A percentile compares a stretch with the other conserved stretches of the same genome.
Conservation (phyloP, 768 basidiomycete species). For the Russula vinacea region DNA sequence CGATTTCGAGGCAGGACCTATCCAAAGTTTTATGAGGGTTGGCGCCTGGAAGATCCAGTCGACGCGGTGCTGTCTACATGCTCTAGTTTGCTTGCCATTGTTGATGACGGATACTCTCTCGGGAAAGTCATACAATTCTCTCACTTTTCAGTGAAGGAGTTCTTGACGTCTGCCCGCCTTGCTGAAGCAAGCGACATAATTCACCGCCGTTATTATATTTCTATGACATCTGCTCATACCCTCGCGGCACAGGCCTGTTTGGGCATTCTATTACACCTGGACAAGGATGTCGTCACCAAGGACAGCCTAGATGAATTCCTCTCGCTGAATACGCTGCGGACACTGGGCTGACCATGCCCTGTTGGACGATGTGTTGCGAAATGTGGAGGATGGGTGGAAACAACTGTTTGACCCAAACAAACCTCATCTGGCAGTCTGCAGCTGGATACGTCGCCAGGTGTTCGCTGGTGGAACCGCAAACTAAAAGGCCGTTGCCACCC, state of each 20-base stretch:
- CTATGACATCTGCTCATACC: background rate
- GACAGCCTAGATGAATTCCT: background rate
- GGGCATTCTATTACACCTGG: background rate
- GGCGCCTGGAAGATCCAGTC: background rate
- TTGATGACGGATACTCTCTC: background rate
- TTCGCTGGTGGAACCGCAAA: no score
- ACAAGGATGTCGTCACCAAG: background rate
- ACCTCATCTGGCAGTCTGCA: background rate
- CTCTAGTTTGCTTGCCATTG: background rate
- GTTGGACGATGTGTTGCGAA: background rate
- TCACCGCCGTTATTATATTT: background rate
- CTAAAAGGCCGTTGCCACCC: no score
- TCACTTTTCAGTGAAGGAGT: background rate
- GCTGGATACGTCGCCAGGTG: background rate
- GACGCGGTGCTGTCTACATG: background rate
- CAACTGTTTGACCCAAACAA: background rate
- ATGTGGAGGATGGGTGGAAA: background rate
- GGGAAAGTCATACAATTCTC: background rate
- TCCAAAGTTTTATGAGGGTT: background rate
- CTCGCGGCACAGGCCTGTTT: background rate
- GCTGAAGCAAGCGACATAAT: background rate
- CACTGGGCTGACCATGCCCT: background rate
- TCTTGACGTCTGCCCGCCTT: background rate
- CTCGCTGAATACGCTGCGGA: background rate
- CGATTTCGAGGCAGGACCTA: background rate